These are phyloP conservation scores for Carex arenaria DNA, from an alignment of 202 grass and related monocot species.

Conservation along the genomic window DNA sequence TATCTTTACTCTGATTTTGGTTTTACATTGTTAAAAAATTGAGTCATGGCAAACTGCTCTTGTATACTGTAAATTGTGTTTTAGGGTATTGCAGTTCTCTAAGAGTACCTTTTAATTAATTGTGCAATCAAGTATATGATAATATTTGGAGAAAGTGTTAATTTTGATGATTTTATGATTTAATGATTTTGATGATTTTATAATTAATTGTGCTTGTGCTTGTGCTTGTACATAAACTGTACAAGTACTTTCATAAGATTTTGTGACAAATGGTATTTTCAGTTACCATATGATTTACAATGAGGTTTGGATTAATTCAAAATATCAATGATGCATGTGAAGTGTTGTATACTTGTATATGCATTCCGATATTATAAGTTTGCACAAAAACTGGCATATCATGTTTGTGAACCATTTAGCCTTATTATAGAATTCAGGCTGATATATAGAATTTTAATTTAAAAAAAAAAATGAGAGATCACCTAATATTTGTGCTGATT, in stretches of 20 bases:
- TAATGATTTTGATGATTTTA: neutral
- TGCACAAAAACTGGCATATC: neutral
- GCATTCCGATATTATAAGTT: neutral
- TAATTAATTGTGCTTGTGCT: neutral
- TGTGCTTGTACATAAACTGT: neutral
- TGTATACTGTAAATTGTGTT: neutral
- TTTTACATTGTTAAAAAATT: neutral
- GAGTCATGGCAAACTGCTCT: neutral
- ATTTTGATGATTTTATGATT: neutral
- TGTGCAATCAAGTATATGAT: neutral
- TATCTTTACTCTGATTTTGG: neutral
- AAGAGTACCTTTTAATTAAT: neutral
- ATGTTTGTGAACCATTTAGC: too few species aligned
- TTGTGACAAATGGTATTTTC: neutral
- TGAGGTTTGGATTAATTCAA: neutral
- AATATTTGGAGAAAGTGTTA: neutral
- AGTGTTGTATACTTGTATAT: neutral
- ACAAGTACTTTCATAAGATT: neutral
- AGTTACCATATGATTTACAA: neutral
- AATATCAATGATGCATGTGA: neutral
- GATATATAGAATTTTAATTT: too few species aligned
- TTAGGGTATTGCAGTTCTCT: neutral
- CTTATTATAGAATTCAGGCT: too few species aligned
- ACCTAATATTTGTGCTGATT: too few species aligned
- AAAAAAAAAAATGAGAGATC: too few species aligned